phyloP scores from a whole-genome alignment of 1,284 basidiomycete species.

The Apiotrichum brassicae region DNA sequence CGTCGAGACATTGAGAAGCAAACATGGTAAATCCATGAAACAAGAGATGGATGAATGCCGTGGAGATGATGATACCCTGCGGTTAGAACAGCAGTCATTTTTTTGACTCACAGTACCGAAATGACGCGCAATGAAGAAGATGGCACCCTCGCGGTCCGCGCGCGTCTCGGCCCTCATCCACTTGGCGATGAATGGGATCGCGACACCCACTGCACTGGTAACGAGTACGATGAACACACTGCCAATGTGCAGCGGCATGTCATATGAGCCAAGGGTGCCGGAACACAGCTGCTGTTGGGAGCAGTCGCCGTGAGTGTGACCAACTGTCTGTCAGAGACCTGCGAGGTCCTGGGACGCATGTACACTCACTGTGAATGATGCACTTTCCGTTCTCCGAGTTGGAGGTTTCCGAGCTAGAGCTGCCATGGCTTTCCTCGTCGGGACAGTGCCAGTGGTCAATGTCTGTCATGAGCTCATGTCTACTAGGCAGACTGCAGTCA shows the following conservation, averaged over 20 bases:
- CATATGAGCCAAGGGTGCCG: constrained; percentile 38
- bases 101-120: constrained; percentile 25
- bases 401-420: background rate
- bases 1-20: constrained; percentile 45
- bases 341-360: background rate
- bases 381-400: constrained; percentile 26
- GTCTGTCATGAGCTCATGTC: no score
- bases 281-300: constrained; percentile 39
- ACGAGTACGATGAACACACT: constrained; percentile 47
- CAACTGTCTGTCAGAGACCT: background rate
- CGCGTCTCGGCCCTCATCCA: constrained; percentile 14
- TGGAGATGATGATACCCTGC: constrained; percentile 47
- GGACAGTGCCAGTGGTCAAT: constrained; percentile 25
- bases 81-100: background rate
- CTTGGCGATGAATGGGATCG: constrained; percentile 35
- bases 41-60: constrained; percentile 49
- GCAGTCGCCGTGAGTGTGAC: constrained; percentile 45
- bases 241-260: constrained; percentile 47
- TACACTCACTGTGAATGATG: constrained; percentile 28
- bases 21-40: constrained; percentile 47
- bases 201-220: constrained; percentile 41
- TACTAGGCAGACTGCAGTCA: no score
- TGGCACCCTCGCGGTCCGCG: constrained; percentile 20
- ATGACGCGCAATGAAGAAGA: constrained; percentile 45
- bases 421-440: no score